Evolutionary conservation across 225 moss, liverwort and hornwort species (phyloP).

Genomic region (Bryoerythrophyllum caledonicum): DNA sequence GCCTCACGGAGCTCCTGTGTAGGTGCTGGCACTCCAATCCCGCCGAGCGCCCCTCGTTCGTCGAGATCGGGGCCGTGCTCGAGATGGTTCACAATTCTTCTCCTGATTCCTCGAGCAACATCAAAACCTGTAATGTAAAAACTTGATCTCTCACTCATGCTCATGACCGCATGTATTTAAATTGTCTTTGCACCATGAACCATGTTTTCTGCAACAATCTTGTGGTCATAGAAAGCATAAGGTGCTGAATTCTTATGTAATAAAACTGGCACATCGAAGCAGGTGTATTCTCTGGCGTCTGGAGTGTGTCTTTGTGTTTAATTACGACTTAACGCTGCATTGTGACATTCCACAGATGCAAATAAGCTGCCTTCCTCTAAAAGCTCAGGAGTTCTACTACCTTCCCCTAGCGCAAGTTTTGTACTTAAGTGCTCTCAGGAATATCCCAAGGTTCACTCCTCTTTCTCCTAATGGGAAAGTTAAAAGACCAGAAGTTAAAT

Average conservation of each 20-base stretch:
- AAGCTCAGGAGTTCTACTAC: too few species aligned
- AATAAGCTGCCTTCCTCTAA: too few species aligned
- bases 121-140: neutral
- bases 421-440: constrained; percentile 24
- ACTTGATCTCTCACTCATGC: neutral
- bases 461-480: neutral
- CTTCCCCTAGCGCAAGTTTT: too few species aligned
- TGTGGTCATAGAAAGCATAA: neutral
- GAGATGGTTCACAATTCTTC: constrained; percentile 17
- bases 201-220: neutral
- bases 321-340: neutral
- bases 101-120: neutral
- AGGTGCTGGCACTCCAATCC: constrained; percentile 48
- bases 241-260: neutral
- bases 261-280: neutral
- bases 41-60: constrained; percentile 26
- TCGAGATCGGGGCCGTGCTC: constrained; percentile 21
- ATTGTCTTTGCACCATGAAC: neutral
- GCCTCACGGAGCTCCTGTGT: constrained; percentile 36
- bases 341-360: too few species aligned
- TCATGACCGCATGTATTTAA: neutral
- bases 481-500: neutral
- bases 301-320: neutral
- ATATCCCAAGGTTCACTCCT: neutral
- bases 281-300: neutral